Conservation (phyloP, 768 basidiomycete genomes). For the Russula virescens region DNA sequence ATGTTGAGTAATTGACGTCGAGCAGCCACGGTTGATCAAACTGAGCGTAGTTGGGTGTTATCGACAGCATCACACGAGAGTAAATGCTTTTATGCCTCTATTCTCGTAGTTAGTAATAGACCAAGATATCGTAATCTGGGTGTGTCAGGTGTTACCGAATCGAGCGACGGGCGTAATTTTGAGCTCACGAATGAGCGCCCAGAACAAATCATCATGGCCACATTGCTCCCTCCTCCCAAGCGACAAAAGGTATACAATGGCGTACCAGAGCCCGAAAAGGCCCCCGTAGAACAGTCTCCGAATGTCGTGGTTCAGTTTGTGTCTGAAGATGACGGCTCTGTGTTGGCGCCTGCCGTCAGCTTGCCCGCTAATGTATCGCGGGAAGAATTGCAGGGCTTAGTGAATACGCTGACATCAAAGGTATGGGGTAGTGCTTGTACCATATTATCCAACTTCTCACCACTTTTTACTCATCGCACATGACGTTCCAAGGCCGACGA, state of each 20-base stretch:
- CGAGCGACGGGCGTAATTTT: background rate
- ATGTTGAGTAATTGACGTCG: background rate
- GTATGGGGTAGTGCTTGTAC: constrained; percentile 37
- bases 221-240: constrained; percentile 83
- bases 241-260: constrained; percentile 79
- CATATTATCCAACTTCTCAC: background rate
- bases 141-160: background rate
- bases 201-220: constrained; percentile 52
- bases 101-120: background rate
- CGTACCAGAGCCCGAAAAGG: constrained; percentile 55
- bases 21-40: background rate
- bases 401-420: constrained; percentile 78
- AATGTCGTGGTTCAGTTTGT: constrained; percentile 90
- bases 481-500: constrained; percentile 60
- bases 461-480: constrained; percentile 16
- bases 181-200: background rate
- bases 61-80: no score
- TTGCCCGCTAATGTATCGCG: constrained; percentile 82
- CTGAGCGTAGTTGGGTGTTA: no score
- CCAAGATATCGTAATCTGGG: background rate
- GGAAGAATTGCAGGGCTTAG: constrained; percentile 79
- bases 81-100: background rate
- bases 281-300: constrained; percentile 43
- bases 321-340: constrained; percentile 75
- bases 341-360: constrained; percentile 83